Percentiles rank a stretch among this genome's conserved stretches.
Evolutionary conservation across 2,329 filamentous ascomycete species (phyloP).

Genomic region (Emergomyces orientalis): DNA sequence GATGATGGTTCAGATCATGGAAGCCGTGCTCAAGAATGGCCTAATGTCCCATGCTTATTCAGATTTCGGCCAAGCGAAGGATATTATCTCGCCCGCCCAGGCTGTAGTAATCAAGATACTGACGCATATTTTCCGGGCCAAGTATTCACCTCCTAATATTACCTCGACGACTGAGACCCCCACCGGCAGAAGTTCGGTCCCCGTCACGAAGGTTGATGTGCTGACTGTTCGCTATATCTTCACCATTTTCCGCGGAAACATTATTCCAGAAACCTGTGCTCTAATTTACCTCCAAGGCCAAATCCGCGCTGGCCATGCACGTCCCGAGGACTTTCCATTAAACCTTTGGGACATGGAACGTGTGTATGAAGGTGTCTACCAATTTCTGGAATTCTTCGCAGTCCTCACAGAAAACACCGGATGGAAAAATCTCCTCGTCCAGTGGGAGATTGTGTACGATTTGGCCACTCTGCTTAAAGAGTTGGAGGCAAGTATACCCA

Average conservation of each 20-base stretch:
- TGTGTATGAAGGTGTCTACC: conserved; percentile 86
- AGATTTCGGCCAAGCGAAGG: conserved; percentile 81
- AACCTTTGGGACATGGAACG: conserved; percentile 97
- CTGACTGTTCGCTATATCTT: conserved; percentile 80
- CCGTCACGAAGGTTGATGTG: conserved; percentile 47
- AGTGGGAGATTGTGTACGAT: conserved; percentile 88
- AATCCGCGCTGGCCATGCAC: conserved; percentile 64
- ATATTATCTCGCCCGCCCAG: conserved; percentile 91
- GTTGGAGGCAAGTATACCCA: conserved; percentile 77
- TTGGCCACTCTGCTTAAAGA: conserved; percentile 78
- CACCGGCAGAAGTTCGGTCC: conserved; percentile 49
- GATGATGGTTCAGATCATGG: conserved; percentile 91
- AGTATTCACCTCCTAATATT: conserved; percentile 41
- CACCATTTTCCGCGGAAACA: conserved; percentile 81
- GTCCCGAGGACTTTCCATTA: conserved; percentile 81
- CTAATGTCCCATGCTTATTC: conserved; percentile 89
- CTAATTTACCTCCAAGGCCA: conserved; percentile 88
- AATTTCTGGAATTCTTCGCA: conserved; percentile 88
- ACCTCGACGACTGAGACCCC: conserved; percentile 44
- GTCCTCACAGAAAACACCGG: conserved; percentile 78
- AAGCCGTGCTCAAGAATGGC: conserved; percentile 80
- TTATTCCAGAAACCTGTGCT: conserved; percentile 90
- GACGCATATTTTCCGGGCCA: conserved; percentile 74
- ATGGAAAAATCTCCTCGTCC: conserved; percentile 73
- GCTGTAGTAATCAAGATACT: conserved; percentile 85